phyloP scores from a whole-genome alignment of 2,329 filamentous ascomycete species.

The Ustulina deusta region DNA sequence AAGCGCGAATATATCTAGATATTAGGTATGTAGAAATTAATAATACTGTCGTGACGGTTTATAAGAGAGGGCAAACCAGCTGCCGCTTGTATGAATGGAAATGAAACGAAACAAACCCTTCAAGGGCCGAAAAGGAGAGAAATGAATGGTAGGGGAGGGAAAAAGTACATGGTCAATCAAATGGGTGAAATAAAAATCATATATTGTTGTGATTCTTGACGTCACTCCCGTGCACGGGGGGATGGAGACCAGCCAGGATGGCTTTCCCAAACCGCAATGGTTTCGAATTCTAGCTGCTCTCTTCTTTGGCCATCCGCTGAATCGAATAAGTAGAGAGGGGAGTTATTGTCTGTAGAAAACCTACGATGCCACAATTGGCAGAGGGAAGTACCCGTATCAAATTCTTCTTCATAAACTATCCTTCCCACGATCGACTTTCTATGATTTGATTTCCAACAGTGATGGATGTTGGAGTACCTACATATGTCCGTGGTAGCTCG shows the following conservation, averaged over 20 bases:
- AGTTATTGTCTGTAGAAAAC: neutral
- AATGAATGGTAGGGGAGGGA: slow-evolving; percentile 15
- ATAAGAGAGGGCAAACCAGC: slow-evolving; percentile 18
- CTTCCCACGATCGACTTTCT: neutral
- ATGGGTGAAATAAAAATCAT: slow-evolving; percentile 2
- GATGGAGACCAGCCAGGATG: neutral
- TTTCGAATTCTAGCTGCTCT: slow-evolving; percentile 14
- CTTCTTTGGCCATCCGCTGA: neutral
- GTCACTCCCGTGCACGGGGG: neutral
- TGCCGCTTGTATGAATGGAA: slow-evolving; percentile 28
- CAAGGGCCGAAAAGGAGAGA: slow-evolving; percentile 35
- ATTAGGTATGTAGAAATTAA: slow-evolving; percentile 23
- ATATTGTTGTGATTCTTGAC: neutral
- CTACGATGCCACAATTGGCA: neutral
- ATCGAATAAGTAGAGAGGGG: neutral
- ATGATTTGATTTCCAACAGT: neutral
- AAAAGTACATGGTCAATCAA: neutral
- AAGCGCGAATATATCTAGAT: slow-evolving; percentile 13
- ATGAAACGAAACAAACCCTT: slow-evolving; percentile 33
- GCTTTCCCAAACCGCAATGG: slow-evolving; percentile 15
- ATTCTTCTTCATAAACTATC: neutral
- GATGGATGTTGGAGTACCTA: neutral
- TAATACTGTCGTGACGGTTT: neutral
- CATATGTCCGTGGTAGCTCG: neutral
- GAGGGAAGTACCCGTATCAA: too few species aligned